These are phyloP conservation scores for Xanthoparmelia taractica DNA, from an alignment of 495 filamentous ascomycete species.

Conservation along the genomic window DNA sequence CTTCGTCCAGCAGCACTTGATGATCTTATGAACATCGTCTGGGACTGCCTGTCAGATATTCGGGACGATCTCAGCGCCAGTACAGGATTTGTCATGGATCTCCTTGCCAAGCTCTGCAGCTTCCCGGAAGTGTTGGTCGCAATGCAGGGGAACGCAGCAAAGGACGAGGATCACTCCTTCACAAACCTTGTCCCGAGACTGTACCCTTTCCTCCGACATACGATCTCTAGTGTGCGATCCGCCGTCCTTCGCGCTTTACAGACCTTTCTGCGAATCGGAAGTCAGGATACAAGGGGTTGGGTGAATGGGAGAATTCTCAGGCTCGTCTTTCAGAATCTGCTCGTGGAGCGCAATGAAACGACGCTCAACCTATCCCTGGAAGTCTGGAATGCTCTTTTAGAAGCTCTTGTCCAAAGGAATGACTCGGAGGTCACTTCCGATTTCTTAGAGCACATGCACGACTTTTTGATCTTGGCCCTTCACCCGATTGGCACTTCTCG, in stretches of 20 bases:
- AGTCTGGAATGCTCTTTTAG: constrained; percentile 75
- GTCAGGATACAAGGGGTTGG: constrained; percentile 80
- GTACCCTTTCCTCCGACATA: constrained; percentile 93
- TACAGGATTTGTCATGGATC: constrained; percentile 95
- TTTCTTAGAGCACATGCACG: constrained; percentile 61
- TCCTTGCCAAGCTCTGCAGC: constrained; percentile 88
- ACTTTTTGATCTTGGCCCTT: constrained; percentile 70
- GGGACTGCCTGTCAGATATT: constrained; percentile 91
- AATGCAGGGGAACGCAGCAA: constrained; percentile 83
- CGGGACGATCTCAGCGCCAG: constrained; percentile 95
- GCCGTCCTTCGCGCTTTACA: constrained; percentile 87
- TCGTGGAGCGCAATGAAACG: constrained; percentile 82
- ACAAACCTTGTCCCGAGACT: constrained; percentile 84
- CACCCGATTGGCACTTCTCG: constrained; percentile 87
- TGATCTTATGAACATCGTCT: constrained; percentile 83
- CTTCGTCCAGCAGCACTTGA: constrained; percentile 69
- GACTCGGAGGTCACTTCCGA: constrained; percentile 53
- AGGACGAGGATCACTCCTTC: constrained; percentile 80
- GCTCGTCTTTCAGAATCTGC: constrained; percentile 85
- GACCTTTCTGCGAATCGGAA: constrained; percentile 83
- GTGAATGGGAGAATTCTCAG: constrained; percentile 82
- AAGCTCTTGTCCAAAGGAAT: constrained; percentile 51
- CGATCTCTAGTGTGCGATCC: constrained; percentile 88
- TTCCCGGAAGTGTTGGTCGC: constrained; percentile 88
- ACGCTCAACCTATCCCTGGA: constrained; percentile 73